Evolutionary conservation across 306 rosid species (phyloP).

Genomic region (peach (Prunus persica)): DNA sequence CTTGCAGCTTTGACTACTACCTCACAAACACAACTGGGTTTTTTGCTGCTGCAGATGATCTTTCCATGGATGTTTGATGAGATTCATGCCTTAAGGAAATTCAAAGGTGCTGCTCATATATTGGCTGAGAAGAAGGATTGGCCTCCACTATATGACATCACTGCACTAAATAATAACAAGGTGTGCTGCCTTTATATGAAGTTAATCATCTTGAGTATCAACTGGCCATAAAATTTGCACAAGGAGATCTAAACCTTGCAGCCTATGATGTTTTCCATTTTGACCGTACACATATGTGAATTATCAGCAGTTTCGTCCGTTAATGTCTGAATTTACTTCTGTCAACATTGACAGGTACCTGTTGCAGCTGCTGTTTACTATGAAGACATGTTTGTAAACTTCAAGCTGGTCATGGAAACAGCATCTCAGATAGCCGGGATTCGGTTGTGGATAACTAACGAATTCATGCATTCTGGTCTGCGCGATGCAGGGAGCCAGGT

Average conservation of each 20-base stretch:
- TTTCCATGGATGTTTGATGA: conserved; percentile 99
- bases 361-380: conserved; percentile 92
- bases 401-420: conserved; percentile 74
- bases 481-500: conserved; percentile 76
- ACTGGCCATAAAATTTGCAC: neutral
- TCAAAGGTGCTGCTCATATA: conserved; percentile 73
- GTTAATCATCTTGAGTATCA: conserved; percentile 4
- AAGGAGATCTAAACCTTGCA: neutral
- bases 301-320: neutral
- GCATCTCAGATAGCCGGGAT: conserved; percentile 82
- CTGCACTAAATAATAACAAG: conserved; percentile 70
- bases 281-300: neutral
- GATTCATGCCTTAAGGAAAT: conserved; percentile 67
- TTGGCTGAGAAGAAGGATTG: conserved; percentile 83
- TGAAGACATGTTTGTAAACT: conserved; percentile 77
- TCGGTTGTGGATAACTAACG: conserved; percentile 81
- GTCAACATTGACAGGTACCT: conserved; percentile 61
- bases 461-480: conserved; percentile 95
- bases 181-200: conserved; percentile 25
- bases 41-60: conserved; percentile 60
- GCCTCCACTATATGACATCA: conserved; percentile 65
- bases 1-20: neutral
- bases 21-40: neutral
- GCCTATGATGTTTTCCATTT: neutral
- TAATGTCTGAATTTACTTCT: neutral